Percentiles rank a stretch among this genome's conserved stretches.
Conservation (phyloP, 805 yeast species). For the Metschnikowia rubicola region DNA sequence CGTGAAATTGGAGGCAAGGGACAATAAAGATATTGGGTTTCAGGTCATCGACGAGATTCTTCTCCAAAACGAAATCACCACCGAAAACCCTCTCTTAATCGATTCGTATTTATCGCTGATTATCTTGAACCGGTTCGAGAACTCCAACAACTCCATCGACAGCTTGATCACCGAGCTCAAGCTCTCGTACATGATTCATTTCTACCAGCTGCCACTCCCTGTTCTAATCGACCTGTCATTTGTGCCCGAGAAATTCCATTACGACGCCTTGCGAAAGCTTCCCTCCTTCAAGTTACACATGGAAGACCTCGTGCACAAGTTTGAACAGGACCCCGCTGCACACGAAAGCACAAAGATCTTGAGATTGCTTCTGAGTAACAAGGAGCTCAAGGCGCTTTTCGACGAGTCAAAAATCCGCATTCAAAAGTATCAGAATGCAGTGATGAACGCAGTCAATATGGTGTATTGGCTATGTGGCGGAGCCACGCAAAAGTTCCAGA, state of each 20-base stretch:
- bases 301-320: constrained; percentile 21
- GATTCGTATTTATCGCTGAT: constrained; percentile 27
- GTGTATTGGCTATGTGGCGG: constrained; percentile 20
- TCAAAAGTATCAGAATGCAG: constrained; percentile 23
- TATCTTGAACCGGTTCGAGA: constrained; percentile 32
- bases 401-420: constrained; percentile 19
- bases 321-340: constrained; percentile 9
- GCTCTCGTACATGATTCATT: constrained; percentile 37
- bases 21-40: constrained; percentile 31
- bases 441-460: constrained; percentile 26
- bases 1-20: constrained; percentile 31
- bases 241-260: constrained; percentile 14
- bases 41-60: constrained; percentile 33
- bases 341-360: constrained; percentile 10
- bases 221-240: constrained; percentile 18
- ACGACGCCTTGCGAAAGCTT: constrained; percentile 27
- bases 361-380: constrained; percentile 17
- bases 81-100: constrained; percentile 20
- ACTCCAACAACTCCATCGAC: constrained; percentile 41
- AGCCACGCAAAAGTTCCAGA: constrained; percentile 26
- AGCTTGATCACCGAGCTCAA: constrained; percentile 36
- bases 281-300: constrained; percentile 36
- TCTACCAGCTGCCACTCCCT: constrained; percentile 37
- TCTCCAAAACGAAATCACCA: constrained; percentile 23
- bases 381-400: constrained; percentile 14